phyloP scores from a whole-genome alignment of 2,329 filamentous ascomycete genomes.

The Talaromyces sp. region DNA sequence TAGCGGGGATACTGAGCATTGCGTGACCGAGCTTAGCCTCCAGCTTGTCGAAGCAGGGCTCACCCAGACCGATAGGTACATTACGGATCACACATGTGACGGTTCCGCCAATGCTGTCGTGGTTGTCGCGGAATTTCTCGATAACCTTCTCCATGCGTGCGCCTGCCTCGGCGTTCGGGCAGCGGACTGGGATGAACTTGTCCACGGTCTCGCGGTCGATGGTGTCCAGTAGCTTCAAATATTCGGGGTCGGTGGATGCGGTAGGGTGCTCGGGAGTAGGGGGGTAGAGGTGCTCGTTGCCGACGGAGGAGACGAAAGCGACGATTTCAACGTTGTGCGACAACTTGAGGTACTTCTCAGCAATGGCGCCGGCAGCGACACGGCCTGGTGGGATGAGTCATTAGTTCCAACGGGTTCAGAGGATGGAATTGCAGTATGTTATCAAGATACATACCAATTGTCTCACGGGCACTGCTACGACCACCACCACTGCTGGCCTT shows the following conservation, averaged over 20 bases:
- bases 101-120: constrained; percentile 92
- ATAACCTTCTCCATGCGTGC: constrained; percentile 78
- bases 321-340: constrained; percentile 88
- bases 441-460: constrained; percentile 65
- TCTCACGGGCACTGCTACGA: constrained; percentile 89
- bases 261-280: constrained; percentile 69
- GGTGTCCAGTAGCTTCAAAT: constrained; percentile 71
- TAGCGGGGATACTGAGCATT: constrained; percentile 93
- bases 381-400: constrained; percentile 54
- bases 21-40: constrained; percentile 89
- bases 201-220: constrained; percentile 80
- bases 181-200: constrained; percentile 80
- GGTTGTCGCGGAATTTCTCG: constrained; percentile 71
- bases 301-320: constrained; percentile 85
- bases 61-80: constrained; percentile 80
- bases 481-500: constrained; percentile 90
- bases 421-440: neutral
- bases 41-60: constrained; percentile 94
- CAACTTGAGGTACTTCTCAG: constrained; percentile 84
- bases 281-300: constrained; percentile 75
- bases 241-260: constrained; percentile 74
- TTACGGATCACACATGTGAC: constrained; percentile 93
- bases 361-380: constrained; percentile 88
- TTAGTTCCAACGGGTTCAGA: neutral
- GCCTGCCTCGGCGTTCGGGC: constrained; percentile 69